Conservation (phyloP, 2,329 filamentous ascomycete genomes). For the Aspergillus thermomutatus region DNA sequence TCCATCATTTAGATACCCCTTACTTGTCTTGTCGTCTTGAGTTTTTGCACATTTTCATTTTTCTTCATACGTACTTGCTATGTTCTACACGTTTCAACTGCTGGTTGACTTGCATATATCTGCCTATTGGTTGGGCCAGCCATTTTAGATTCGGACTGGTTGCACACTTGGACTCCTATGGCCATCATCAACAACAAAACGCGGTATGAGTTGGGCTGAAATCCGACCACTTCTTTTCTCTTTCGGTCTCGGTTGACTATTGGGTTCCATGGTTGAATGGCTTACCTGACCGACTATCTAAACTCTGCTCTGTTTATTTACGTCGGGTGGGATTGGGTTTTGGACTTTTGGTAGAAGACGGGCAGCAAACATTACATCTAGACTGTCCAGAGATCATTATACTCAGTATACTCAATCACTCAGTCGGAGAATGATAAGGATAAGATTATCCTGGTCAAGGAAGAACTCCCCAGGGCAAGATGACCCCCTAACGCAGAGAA, state of each 20-base stretch:
- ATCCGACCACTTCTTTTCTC: background rate
- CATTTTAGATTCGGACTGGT: background rate
- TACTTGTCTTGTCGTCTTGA: slow-evolving; percentile 11
- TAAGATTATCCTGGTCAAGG: background rate
- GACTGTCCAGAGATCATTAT: too few relatives aligned
- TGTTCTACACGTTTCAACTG: background rate
- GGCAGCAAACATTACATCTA: background rate
- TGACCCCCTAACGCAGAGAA: background rate
- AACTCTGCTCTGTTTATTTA: background rate
- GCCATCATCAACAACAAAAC: background rate
- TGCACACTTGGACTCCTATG: background rate
- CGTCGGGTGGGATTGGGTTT: background rate
- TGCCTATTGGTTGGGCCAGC: background rate
- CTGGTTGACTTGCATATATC: background rate
- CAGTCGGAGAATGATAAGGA: background rate
- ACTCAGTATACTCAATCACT: background rate
- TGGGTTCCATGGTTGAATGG: background rate
- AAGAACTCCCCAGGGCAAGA: too few relatives aligned
- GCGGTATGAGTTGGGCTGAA: too few relatives aligned
- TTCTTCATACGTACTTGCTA: background rate
- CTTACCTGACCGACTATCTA: background rate
- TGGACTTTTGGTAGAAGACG: background rate
- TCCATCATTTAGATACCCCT: slow-evolving; percentile 22
- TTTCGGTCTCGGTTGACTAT: background rate
- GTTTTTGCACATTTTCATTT: slow-evolving; percentile 1